Conservation (phyloP, 805 yeast species). For the Middelhovenomyces tepae region DNA sequence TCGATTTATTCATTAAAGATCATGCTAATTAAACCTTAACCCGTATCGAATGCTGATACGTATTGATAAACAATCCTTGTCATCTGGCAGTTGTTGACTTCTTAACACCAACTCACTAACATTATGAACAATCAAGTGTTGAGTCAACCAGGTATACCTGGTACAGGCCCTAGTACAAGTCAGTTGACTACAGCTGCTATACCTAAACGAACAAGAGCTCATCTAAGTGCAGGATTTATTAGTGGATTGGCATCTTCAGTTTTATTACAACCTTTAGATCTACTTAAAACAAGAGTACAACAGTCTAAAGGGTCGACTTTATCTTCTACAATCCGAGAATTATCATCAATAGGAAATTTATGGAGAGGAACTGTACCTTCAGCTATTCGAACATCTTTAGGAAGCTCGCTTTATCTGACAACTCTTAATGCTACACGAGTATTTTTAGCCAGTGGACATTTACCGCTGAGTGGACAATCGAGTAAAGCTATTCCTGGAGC, state of each 20-base stretch:
- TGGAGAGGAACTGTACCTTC: conserved; percentile 97
- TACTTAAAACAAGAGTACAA: conserved; percentile 80
- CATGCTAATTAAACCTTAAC: too few species aligned
- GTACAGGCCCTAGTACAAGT: too few species aligned
- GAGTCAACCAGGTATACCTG: too few species aligned
- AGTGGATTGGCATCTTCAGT: conserved; percentile 82
- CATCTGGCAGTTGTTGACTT: too few species aligned
- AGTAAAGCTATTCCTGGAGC: conserved; percentile 7
- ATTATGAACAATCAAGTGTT: too few species aligned
- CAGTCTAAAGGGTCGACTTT: conserved; percentile 32
- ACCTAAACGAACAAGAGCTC: conserved; percentile 23
- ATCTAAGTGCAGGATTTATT: conserved; percentile 68
- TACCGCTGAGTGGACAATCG: conserved; percentile 1
- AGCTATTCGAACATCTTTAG: conserved; percentile 79
- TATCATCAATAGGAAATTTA: conserved; percentile 34
- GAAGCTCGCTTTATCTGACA: conserved; percentile 80
- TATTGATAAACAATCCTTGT: too few species aligned
- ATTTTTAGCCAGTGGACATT: conserved; percentile 30
- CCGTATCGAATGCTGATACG: too few species aligned
- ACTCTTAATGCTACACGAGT: conserved; percentile 56
- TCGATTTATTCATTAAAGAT: too few species aligned
- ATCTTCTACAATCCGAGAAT: conserved; percentile 17
- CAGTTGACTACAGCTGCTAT: background rate
- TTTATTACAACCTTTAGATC: conserved; percentile 78
- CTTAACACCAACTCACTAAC: too few species aligned